Base-by-base conservation (phyloP, 2,329 filamentous ascomycete genomes). In the Beauveria medogensis region DNA sequence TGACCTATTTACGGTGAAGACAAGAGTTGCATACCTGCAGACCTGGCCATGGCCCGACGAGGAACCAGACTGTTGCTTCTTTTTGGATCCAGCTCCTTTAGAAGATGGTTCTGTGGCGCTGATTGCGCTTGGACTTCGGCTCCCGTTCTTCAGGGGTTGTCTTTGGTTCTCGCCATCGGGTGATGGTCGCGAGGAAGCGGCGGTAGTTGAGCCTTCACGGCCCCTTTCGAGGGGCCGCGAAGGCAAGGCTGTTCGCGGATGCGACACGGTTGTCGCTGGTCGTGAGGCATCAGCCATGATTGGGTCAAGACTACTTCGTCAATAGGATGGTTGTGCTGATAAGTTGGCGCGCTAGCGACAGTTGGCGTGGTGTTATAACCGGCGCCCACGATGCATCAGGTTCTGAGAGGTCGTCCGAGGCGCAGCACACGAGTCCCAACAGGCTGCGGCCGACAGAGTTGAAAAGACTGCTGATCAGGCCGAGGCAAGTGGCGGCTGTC, bases 161-260 rank as follows among this genome's bases (percentile, higher is more conserved):
- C 52, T 61, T n/a, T 60, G 63, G 22, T 53, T 63, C n/a, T 72
- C 69, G 22, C 62, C 63, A 24, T 67, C 67, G 9, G 63, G 61
- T 20, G 68, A 66, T 34, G 67, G 63, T 61, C 67, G 64, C 30
- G 66, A 65, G 46, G 68, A 40, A 37, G 24, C 16, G 24, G 65
- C 43, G 50, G 43, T 40, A 52, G 54, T 24, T 7, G 53, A 37
- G 14, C 22, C 61, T 55, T 72, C 70, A 55, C 65, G 66, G 28
- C 65, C 63, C 63, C 69, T 75, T 26, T 70, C 69, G 67, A 74
- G 70, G 40, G 74, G 73, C 40, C 74, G 68, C 48, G 74, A 74
- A 30, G 74, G 74, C 43, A 76, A 66, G 10, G 73, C 73, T 44
- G 73, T 76, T 63, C 74, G 69, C 55, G 63, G 68, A 53, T 70